These are phyloP conservation scores for Backusella tarrabulga DNA, from an alignment of 192 early-diverging fungal species.

Conservation along the genomic window DNA sequence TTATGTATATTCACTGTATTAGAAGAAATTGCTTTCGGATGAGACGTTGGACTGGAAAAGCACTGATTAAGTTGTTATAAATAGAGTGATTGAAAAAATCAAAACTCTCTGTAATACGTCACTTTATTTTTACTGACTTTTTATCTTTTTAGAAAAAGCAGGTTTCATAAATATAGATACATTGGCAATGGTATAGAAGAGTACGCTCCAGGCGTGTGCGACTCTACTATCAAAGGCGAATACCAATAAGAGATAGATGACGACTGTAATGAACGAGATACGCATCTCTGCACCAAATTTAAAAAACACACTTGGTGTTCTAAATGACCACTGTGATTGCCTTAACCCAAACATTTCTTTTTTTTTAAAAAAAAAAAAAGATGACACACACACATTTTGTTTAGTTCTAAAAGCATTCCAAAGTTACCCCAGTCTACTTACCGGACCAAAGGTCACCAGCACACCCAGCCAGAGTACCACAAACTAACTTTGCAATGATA, in stretches of 20 bases:
- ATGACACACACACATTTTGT: neutral
- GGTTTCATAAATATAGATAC: neutral
- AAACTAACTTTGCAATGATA: neutral
- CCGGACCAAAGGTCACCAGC: neutral
- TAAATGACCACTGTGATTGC: neutral
- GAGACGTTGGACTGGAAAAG: too few relatives aligned
- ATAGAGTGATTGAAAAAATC: too few relatives aligned
- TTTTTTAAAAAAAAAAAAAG: neutral
- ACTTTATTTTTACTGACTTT: neutral
- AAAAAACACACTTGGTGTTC: neutral
- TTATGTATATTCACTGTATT: too few relatives aligned
- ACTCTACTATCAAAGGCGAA: neutral
- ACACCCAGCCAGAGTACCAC: neutral
- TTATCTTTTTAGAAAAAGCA: neutral
- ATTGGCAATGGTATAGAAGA: neutral
- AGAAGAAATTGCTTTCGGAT: too few relatives aligned
- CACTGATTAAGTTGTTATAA: too few relatives aligned
- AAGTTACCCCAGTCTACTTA: neutral
- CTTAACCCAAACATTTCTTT: neutral
- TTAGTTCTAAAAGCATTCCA: too few relatives aligned
- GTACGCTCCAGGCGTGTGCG: conserved; percentile 2
- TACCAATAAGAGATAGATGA: neutral
- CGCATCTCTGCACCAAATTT: neutral
- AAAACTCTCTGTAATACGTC: too few relatives aligned
- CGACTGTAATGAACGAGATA: neutral